These are phyloP conservation scores for Apiotrichum gamsii DNA, from an alignment of 1,284 basidiomycete species.

Conservation along the genomic window DNA sequence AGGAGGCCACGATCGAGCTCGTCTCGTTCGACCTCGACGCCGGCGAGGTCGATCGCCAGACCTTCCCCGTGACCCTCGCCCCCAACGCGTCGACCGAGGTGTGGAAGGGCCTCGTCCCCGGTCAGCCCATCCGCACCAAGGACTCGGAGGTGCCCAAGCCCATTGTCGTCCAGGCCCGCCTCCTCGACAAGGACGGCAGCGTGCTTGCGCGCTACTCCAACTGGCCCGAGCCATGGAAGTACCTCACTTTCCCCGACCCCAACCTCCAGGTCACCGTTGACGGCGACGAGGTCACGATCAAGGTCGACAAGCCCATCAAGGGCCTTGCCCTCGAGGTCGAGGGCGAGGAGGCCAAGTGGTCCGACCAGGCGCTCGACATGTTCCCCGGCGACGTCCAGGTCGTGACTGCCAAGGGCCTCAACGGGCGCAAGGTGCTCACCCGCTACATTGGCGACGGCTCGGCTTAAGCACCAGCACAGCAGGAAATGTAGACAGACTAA, in stretches of 20 bases:
- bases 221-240: conserved; percentile 89
- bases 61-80: conserved; percentile 54
- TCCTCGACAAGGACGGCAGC: conserved; percentile 49
- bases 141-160: conserved; percentile 59
- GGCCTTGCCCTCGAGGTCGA: conserved; percentile 73
- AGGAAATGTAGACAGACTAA: too few relatives aligned
- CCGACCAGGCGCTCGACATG: conserved; percentile 80
- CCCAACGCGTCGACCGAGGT: conserved; percentile 79
- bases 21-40: conserved; percentile 58
- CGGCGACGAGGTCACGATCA: conserved; percentile 60
- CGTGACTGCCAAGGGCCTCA: conserved; percentile 59
- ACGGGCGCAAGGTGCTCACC: conserved; percentile 58
- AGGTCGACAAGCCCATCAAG: conserved; percentile 67
- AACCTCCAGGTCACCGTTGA: conserved; percentile 55
- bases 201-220: conserved; percentile 63
- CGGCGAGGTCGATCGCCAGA: conserved; percentile 50
- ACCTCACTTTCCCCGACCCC: conserved; percentile 66
- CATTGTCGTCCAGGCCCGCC: conserved; percentile 68
- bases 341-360: conserved; percentile 59
- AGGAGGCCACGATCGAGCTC: conserved; percentile 59
- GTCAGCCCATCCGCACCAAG: conserved; percentile 60
- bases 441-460: conserved; percentile 40
- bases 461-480: too few relatives aligned
- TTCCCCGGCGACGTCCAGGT: conserved; percentile 71
- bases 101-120: conserved; percentile 61